phyloP scores from a whole-genome alignment of 495 filamentous ascomycete species.

The Talaromyces proteolyticus region DNA sequence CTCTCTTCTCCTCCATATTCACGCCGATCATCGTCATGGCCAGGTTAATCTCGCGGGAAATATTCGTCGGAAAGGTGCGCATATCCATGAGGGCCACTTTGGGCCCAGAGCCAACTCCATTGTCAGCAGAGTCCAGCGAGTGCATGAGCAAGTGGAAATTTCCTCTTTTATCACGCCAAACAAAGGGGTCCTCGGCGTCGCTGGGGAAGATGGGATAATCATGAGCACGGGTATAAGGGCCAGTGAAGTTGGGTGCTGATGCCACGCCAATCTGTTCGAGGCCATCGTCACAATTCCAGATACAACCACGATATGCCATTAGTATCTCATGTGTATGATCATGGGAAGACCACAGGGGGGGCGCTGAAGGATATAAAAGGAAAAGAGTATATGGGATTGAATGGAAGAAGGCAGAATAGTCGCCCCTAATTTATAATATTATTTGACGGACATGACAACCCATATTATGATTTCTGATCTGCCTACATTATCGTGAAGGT shows the following conservation, averaged over 20 bases:
- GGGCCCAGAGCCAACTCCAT: slow-evolving; percentile 24
- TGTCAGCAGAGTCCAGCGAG: slow-evolving; percentile 26
- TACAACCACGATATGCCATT: slow-evolving; percentile 15
- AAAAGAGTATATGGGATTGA: no score
- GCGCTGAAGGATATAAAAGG: no score
- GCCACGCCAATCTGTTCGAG: slow-evolving; percentile 14
- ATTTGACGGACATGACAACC: no score
- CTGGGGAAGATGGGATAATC: slow-evolving; percentile 11
- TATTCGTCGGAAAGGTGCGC: slow-evolving; percentile 13
- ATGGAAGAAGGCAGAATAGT: no score
- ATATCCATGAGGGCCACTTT: slow-evolving; percentile 31
- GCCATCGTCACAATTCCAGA: slow-evolving; percentile 10
- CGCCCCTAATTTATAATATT: no score
- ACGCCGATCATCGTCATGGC: slow-evolving; percentile 8
- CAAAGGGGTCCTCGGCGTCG: slow-evolving; percentile 29
- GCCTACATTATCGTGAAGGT: no score
- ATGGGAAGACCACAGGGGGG: slow-evolving; percentile 14
- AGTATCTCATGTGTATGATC: slow-evolving; percentile 8
- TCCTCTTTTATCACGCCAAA: slow-evolving; percentile 35
- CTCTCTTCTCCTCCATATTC: slow-evolving; percentile 9
- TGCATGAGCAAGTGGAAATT: slow-evolving; percentile 33
- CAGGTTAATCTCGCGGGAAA: slow-evolving; percentile 4
- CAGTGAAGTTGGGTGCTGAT: slow-evolving; percentile 7
- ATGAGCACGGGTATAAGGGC: slow-evolving; percentile 12
- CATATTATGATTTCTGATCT: no score